Evolutionary conservation across 306 rosid genomes (phyloP), one percentile per base, ranked within the genome.

Genomic region (Cicer chorassanicum): DNA sequence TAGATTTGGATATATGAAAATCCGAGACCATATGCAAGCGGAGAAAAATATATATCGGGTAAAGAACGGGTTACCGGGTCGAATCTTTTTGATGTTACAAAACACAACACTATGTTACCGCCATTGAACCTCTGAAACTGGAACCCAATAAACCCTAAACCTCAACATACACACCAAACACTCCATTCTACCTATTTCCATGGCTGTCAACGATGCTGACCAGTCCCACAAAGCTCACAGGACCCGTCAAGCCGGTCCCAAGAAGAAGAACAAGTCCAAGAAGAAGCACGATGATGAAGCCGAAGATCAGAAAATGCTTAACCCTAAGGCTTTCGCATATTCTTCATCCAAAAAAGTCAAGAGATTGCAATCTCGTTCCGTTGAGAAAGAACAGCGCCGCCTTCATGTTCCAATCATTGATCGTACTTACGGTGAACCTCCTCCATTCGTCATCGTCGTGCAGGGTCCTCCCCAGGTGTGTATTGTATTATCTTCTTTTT

Each of bases 361-460:
- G 83, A 91, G 92, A 7, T 54, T 91, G 68, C 90, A 91, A 77
- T 86, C 98, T n/a, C 97, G 95, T 42, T 8, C 96, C 36, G 98
- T 92, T 21, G 98, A 94, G 86, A 94, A 94, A 78, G 96, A 91
- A 82, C 98, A 94, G 87, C 96, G 98, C 55, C 78, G 98, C 63
- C 95, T 94, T 59, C 98, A 86, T 24, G 85, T 85, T 8, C 98
- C 98, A 0, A 68, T 86, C 72, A 82, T 88, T 0, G 97, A 91
- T 70, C 92, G 97, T 57, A 45, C 87, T 53, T 91, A 94, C 51
- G 96, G 92, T n/a, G 97, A 94, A 51, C 84, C 91, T 2, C 81
- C 97, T 56, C 98, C 98, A 0, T 94, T 54, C 53, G 96, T 94
- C 16, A 78, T 94, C 66, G 90, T 91, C 16, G 97, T 94, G 41